Conservation (phyloP, 2,329 filamentous ascomycete genomes). For the Neofusicoccum sp. region DNA sequence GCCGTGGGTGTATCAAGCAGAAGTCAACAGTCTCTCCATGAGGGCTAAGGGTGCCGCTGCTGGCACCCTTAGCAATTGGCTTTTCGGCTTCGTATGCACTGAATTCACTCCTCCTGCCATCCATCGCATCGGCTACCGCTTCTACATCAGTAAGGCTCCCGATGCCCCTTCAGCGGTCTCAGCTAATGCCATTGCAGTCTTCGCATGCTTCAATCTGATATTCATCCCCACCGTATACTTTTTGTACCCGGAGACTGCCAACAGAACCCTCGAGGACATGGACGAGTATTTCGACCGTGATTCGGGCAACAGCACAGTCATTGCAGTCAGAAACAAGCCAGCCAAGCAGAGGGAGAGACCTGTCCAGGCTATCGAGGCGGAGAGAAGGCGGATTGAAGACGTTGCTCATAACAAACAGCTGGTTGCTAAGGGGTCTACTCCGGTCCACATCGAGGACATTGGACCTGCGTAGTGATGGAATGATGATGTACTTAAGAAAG, state of each 20-base stretch:
- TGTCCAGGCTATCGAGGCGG: constrained; percentile 24
- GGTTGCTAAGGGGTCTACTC: background rate
- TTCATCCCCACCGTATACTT: constrained; percentile 27
- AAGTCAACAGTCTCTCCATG: constrained; percentile 44
- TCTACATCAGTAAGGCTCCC: constrained; percentile 31
- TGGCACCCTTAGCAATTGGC: constrained; percentile 48
- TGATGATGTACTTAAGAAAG: too few species aligned
- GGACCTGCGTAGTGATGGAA: too few species aligned
- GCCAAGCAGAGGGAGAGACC: constrained; percentile 25
- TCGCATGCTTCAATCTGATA: constrained; percentile 27
- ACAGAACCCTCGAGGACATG: constrained; percentile 29
- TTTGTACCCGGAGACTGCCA: constrained; percentile 29
- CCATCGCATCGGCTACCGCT: constrained; percentile 42
- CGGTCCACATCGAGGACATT: too few species aligned
- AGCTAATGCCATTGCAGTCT: constrained; percentile 24
- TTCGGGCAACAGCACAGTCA: constrained; percentile 22
- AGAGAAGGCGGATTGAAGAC: constrained; percentile 22
- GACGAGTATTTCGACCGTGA: constrained; percentile 27
- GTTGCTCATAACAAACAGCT: background rate
- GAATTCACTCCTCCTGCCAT: constrained; percentile 48
- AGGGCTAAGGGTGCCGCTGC: constrained; percentile 45
- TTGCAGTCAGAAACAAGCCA: constrained; percentile 23
- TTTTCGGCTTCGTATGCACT: constrained; percentile 44
- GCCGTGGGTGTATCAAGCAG: constrained; percentile 45
- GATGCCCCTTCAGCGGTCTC: background rate